A percentile compares a stretch with the other conserved stretches of the same genome.
phyloP scores from a whole-genome alignment of 1,139 yeast species.

The Pichia sp. region DNA sequence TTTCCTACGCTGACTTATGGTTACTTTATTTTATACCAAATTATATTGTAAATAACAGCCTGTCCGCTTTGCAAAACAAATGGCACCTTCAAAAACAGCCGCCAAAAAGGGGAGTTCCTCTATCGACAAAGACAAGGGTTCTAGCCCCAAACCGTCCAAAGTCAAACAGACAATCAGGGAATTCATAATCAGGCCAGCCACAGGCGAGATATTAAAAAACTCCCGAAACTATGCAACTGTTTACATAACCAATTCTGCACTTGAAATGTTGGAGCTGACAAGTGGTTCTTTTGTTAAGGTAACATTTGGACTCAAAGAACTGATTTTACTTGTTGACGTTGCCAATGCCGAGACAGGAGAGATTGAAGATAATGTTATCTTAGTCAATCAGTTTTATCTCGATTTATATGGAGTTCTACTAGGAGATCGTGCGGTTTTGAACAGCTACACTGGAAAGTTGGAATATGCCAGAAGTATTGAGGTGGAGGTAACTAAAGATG shows the following conservation, averaged over 20 bases:
- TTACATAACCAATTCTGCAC: slow-evolving; percentile 47
- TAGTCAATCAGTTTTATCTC: slow-evolving; percentile 48
- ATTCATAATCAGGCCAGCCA: slow-evolving; percentile 58
- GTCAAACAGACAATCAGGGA: slow-evolving; percentile 42
- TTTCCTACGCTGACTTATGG: neutral
- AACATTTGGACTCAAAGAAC: slow-evolving; percentile 41
- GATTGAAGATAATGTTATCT: slow-evolving; percentile 49
- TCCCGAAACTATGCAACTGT: slow-evolving; percentile 36
- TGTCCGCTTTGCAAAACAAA: neutral
- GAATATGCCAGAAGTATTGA: slow-evolving; percentile 25
- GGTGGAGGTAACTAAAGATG: slow-evolving; percentile 7
- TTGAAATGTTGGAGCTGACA: slow-evolving; percentile 49
- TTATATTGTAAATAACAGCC: neutral
- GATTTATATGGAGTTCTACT: slow-evolving; percentile 53
- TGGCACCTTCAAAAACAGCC: slow-evolving; percentile 5
- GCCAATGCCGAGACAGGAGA: slow-evolving; percentile 35
- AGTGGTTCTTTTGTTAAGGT: slow-evolving; percentile 54
- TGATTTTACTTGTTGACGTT: slow-evolving; percentile 45
- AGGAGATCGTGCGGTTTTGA: slow-evolving; percentile 66
- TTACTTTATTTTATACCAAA: neutral
- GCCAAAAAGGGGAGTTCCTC: slow-evolving; percentile 13
- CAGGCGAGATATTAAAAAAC: slow-evolving; percentile 28
- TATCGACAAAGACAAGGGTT: slow-evolving; percentile 12
- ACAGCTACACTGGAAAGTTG: slow-evolving; percentile 47
- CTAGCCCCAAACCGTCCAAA: slow-evolving; percentile 29